Conservation (phyloP, 2,329 filamentous ascomycete genomes). For the Cercospora zeina region DNA sequence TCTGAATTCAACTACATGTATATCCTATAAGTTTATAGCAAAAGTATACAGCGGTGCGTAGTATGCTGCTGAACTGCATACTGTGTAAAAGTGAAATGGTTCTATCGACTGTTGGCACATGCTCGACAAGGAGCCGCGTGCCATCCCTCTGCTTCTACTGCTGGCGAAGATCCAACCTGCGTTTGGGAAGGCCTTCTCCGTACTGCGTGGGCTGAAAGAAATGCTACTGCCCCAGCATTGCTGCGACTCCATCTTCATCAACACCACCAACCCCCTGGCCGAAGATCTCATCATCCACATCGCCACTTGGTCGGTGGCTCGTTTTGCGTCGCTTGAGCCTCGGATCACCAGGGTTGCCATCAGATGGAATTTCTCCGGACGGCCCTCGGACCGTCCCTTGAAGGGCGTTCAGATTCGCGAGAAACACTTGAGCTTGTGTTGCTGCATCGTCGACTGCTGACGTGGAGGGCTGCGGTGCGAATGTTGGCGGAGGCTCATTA, state of each 20-base stretch:
- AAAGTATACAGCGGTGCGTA: background rate
- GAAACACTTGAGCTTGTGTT: constrained; percentile 31
- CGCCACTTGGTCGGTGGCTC: constrained; percentile 33
- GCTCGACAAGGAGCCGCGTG: constrained; percentile 8
- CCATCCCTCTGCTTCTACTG: background rate
- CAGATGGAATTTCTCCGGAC: constrained; percentile 30
- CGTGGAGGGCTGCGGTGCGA: constrained; percentile 33
- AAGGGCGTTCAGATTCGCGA: constrained; percentile 32
- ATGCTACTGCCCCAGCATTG: constrained; percentile 35
- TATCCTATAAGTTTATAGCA: background rate
- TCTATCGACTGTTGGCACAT: constrained; percentile 5
- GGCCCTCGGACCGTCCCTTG: constrained; percentile 32
- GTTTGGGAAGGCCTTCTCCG: background rate
- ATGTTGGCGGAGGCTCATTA: constrained; percentile 37
- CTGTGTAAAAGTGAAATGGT: constrained; percentile 6
- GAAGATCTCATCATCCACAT: constrained; percentile 39
- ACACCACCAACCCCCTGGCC: constrained; percentile 34
- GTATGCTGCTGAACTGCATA: background rate
- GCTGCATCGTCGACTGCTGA: constrained; percentile 19
- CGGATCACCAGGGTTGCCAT: constrained; percentile 34
- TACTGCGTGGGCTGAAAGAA: background rate
- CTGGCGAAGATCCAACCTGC: background rate
- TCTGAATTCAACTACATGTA: background rate
- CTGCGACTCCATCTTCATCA: constrained; percentile 40
- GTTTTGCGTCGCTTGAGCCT: constrained; percentile 42